phyloP scores from a whole-genome alignment of 495 filamentous ascomycete species.

The Articulospora tetracladia region DNA sequence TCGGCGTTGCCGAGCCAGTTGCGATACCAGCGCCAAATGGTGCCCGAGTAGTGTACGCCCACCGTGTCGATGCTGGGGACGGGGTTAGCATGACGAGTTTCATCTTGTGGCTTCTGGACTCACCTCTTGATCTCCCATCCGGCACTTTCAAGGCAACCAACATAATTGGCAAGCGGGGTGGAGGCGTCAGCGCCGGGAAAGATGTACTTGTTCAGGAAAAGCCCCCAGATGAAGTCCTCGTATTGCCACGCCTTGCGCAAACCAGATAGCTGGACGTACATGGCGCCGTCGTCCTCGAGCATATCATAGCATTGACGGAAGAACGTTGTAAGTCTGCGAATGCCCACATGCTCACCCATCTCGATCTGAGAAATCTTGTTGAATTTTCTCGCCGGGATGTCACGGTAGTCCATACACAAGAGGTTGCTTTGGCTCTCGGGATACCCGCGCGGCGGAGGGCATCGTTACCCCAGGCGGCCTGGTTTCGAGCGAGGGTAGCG shows the following conservation, averaged over 20 bases:
- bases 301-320: slow-evolving; percentile 71
- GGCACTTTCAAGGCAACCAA: slow-evolving; percentile 64
- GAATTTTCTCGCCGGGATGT: slow-evolving; percentile 65
- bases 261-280: slow-evolving; percentile 79
- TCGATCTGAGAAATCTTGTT: slow-evolving; percentile 82
- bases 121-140: slow-evolving; percentile 73
- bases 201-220: slow-evolving; percentile 88
- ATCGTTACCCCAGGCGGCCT: slow-evolving; percentile 76
- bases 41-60: slow-evolving; percentile 2
- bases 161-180: slow-evolving; percentile 68
- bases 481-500: slow-evolving; percentile 75
- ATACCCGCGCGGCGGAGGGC: slow-evolving; percentile 65
- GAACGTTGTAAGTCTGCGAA: slow-evolving; percentile 65
- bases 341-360: slow-evolving; percentile 85
- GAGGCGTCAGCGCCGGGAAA: slow-evolving; percentile 83
- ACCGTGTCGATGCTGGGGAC: slow-evolving; percentile 5
- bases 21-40: too few species aligned
- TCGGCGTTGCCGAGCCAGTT: too few species aligned
- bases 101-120: slow-evolving; percentile 7
- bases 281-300: slow-evolving; percentile 77
- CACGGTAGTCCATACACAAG: slow-evolving; percentile 78
- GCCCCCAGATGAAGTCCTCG: slow-evolving; percentile 78
- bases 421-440: slow-evolving; percentile 66
- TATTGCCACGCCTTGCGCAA: slow-evolving; percentile 79
- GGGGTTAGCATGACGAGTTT: slow-evolving; percentile 8